Evolutionary conservation across 768 basidiomycete genomes (phyloP).

Genomic region (Amanita jacksonii): DNA sequence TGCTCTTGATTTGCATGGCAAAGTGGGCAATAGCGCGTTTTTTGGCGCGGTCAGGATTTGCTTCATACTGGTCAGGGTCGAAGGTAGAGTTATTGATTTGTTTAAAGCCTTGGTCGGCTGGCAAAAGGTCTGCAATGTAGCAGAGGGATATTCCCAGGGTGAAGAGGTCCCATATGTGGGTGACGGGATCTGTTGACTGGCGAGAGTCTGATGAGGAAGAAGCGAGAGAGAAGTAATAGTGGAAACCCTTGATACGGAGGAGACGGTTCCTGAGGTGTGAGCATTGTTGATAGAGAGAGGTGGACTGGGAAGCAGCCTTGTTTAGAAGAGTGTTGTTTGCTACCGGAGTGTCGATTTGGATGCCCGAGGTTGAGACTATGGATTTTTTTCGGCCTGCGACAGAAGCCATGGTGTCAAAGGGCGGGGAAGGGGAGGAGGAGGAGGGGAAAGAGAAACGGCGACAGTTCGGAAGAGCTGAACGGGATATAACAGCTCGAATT

Average conservation of each 20-base stretch:
- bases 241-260: slow-evolving; percentile 68
- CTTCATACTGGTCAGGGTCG: slow-evolving; percentile 52
- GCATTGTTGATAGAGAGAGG: slow-evolving; percentile 90
- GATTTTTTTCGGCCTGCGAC: slow-evolving; percentile 75
- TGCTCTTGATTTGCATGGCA: slow-evolving; percentile 74
- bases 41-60: slow-evolving; percentile 72
- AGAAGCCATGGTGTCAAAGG: slow-evolving; percentile 33
- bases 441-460: slow-evolving; percentile 13
- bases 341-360: slow-evolving; percentile 66
- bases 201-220: slow-evolving; percentile 44
- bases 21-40: slow-evolving; percentile 90
- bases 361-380: slow-evolving; percentile 51
- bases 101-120: slow-evolving; percentile 47
- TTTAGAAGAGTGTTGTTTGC: slow-evolving; percentile 84
- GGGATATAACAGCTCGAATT: slow-evolving; percentile 6
- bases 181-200: slow-evolving; percentile 85
- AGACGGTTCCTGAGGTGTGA: slow-evolving; percentile 68
- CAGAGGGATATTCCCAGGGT: slow-evolving; percentile 89
- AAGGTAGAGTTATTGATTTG: slow-evolving; percentile 58
- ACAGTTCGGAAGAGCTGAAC: slow-evolving; percentile 2
- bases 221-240: slow-evolving; percentile 57
- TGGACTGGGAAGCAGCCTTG: slow-evolving; percentile 78
- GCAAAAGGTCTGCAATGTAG: slow-evolving; percentile 92
- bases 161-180: slow-evolving; percentile 91
- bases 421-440: slow-evolving; percentile 13